Evolutionary conservation across 1,284 basidiomycete genomes (phyloP), one percentile per base, ranked within the genome.

Genomic region (Singerocomus rubriflavus): DNA sequence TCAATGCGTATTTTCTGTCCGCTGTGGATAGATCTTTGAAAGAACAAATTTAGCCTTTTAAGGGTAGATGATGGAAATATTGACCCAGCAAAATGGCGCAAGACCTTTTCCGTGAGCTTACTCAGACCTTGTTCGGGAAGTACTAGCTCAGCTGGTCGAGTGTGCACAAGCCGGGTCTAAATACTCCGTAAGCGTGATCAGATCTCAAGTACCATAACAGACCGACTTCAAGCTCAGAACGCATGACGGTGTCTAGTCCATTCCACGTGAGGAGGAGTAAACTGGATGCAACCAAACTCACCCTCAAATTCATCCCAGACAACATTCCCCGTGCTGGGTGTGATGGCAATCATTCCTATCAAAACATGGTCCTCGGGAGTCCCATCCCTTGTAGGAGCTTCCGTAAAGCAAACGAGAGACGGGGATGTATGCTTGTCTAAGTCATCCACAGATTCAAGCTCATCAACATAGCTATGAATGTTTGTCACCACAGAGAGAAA

Each of bases 231-330:
- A 97, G 79, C 68, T 96, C 93, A n/a, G 83, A 85, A 30, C 93
- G 79, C 80, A 95, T 88, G 38, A 81, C 71, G 2, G 81, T 82
- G 66, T 95, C 92, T 88, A 60, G 29, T 7, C 32, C 36, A 2
- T 39, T 48, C 16, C 11, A 9, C 51, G 42, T 64, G 27, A 68
- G 45, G 38, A 39, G 40, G 32, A 60, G 53, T n/a, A 38, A 48
- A 27, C 14, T 14, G 10, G 5, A 41, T 13, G 14, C 5, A 11
- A 4, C 29, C 31, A 5, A 48, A 51, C 63, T 51, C 55, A 87
- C 91, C 91, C 46, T 88, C 78, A 63, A 94, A 97, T 56, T 91
- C 82, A 61, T 99, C 96, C 82, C 91, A 98, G 1, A 93, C 74
- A 2, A 98, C 85, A 57, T 95, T 90, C 1, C 95, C 95, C 0